phyloP scores from a whole-genome alignment of 352 stramenopile species.

The Phytophthora foliorum region DNA sequence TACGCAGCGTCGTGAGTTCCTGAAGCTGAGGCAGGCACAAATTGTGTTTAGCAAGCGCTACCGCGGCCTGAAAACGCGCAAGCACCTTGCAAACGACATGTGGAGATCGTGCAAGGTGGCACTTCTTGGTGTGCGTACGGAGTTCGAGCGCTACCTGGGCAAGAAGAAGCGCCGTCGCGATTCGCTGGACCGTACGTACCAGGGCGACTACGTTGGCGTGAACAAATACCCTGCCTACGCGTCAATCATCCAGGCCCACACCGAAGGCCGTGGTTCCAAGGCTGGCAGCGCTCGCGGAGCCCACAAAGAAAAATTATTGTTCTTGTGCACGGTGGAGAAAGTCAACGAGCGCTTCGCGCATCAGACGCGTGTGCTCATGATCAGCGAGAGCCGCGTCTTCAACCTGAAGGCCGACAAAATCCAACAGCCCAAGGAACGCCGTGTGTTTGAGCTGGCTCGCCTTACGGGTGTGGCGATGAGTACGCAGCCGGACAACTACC shows the following conservation, averaged over 20 bases:
- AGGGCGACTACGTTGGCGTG: slow-evolving; percentile 83
- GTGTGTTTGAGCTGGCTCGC: slow-evolving; percentile 68
- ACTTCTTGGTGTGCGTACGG: slow-evolving; percentile 79
- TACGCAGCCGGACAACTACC: slow-evolving; percentile 83
- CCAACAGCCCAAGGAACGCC: slow-evolving; percentile 84
- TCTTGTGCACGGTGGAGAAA: slow-evolving; percentile 77
- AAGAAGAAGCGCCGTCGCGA: slow-evolving; percentile 90
- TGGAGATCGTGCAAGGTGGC: slow-evolving; percentile 79
- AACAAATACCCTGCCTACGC: slow-evolving; percentile 76
- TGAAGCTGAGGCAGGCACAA: slow-evolving; percentile 68
- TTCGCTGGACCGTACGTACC: slow-evolving; percentile 78
- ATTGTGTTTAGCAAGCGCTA: slow-evolving; percentile 84
- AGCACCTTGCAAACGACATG: slow-evolving; percentile 72
- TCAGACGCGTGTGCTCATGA: slow-evolving; percentile 79
- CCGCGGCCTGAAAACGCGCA: slow-evolving; percentile 78
- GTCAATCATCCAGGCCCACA: slow-evolving; percentile 68
- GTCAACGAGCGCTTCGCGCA: slow-evolving; percentile 89
- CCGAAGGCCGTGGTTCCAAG: slow-evolving; percentile 37
- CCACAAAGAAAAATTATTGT: slow-evolving; percentile 69
- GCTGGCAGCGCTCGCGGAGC: slow-evolving; percentile 26
- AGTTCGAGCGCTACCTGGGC: slow-evolving; percentile 87
- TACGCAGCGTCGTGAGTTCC: slow-evolving; percentile 59
- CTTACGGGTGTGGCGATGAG: slow-evolving; percentile 78
- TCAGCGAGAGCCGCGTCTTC: slow-evolving; percentile 80
- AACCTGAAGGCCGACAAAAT: slow-evolving; percentile 90